Conservation (phyloP, 2,329 filamentous ascomycete species). For the Aspergillus clavatus region DNA sequence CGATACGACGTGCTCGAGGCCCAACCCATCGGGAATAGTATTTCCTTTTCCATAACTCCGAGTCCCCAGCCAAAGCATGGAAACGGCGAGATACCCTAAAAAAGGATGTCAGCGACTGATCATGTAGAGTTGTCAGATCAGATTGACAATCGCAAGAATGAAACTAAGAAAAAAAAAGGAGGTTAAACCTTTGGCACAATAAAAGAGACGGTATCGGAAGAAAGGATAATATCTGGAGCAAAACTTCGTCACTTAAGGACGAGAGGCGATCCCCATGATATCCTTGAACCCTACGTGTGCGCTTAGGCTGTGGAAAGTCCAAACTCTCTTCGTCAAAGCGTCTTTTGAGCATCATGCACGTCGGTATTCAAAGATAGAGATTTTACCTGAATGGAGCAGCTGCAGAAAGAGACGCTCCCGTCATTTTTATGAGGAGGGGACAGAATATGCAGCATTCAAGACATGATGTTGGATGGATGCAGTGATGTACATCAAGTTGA, state of each 20-base stretch:
- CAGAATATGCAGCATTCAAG: not conserved
- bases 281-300: constrained; percentile 29
- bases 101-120: constrained; percentile 1
- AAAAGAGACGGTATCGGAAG: constrained; percentile 67
- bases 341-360: constrained; percentile 33
- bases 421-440: not conserved
- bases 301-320: constrained; percentile 40
- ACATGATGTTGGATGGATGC: no score
- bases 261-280: constrained; percentile 58
- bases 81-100: constrained; percentile 62
- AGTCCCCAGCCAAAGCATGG: constrained; percentile 67
- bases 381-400: not conserved
- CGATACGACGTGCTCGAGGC: constrained; percentile 70
- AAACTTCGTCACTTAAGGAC: constrained; percentile 75
- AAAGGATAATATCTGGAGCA: constrained; percentile 76
- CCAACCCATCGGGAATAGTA: constrained; percentile 86
- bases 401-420: constrained; percentile 4
- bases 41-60: constrained; percentile 82
- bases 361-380: not conserved
- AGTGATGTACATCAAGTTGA: no score
- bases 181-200: constrained; percentile 52
- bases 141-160: not conserved
- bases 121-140: not conserved
- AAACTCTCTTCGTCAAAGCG: constrained; percentile 14
- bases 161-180: no score